A percentile compares a stretch with the other conserved stretches of the same genome.
Evolutionary conservation across 495 filamentous ascomycete species (phyloP).

Genomic region (Stereocaulon alpinum): DNA sequence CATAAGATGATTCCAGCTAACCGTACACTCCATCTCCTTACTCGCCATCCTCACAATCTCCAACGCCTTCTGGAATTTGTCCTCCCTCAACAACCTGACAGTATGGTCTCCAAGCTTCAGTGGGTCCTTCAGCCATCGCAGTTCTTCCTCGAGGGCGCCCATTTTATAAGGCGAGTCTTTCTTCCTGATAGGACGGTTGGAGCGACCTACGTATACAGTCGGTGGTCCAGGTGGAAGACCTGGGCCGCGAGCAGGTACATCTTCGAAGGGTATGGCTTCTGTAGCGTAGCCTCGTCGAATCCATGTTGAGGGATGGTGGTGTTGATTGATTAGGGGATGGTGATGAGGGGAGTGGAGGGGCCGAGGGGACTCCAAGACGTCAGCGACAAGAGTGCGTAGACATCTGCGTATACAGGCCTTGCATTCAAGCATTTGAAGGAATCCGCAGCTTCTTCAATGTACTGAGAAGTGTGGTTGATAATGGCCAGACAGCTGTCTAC

Average conservation of each 20-base stretch:
- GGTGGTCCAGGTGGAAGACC: neutral
- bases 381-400: constrained; percentile 15
- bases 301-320: neutral
- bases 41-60: constrained; percentile 57
- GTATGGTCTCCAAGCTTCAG: constrained; percentile 54
- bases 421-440: constrained; percentile 23
- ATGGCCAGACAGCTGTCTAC: neutral
- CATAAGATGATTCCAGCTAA: constrained; percentile 83
- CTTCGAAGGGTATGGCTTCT: neutral
- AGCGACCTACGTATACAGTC: neutral
- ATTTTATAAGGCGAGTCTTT: constrained; percentile 1
- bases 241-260: neutral
- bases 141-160: constrained; percentile 36
- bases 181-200: neutral
- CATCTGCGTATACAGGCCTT: constrained; percentile 22
- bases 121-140: constrained; percentile 58
- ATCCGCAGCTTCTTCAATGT: neutral
- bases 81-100: constrained; percentile 39
- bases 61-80: constrained; percentile 51
- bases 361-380: neutral
- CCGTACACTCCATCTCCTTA: constrained; percentile 46
- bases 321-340: neutral
- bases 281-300: constrained; percentile 6
- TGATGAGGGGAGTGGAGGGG: neutral
- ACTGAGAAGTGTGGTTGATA: neutral